Conservation (phyloP, 2,329 filamentous ascomycete species). For the Nemania serpens region DNA sequence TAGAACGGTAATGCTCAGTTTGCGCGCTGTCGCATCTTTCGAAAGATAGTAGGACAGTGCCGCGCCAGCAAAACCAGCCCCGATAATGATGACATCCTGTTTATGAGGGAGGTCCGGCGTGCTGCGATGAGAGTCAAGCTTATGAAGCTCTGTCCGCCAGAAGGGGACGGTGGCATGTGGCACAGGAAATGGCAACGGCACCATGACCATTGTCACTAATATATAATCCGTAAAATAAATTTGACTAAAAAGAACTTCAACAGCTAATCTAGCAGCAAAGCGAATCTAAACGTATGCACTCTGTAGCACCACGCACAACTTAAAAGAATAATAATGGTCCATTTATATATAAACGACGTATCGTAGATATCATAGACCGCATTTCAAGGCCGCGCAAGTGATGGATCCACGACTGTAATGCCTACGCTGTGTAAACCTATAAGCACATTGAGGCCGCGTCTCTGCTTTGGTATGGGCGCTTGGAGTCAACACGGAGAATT, state of each 20-base stretch:
- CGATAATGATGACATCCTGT: slow-evolving; percentile 56
- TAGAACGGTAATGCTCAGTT: slow-evolving; percentile 34
- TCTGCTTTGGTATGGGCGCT: too few relatives aligned
- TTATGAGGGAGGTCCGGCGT: slow-evolving; percentile 52
- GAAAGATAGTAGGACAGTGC: slow-evolving; percentile 52
- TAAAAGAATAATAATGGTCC: background rate
- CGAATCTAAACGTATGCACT: too few relatives aligned
- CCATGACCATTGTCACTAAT: background rate
- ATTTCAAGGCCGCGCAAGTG: background rate
- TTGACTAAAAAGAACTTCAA: background rate
- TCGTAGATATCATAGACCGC: background rate
- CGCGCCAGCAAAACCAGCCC: slow-evolving; percentile 58
- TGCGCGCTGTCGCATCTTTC: slow-evolving; percentile 40
- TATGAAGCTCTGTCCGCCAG: slow-evolving; percentile 59
- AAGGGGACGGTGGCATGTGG: slow-evolving; percentile 50
- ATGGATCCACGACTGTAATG: too few relatives aligned
- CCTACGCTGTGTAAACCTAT: too few relatives aligned
- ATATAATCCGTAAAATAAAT: background rate
- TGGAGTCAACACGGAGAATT: too few relatives aligned
- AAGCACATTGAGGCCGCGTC: too few relatives aligned
- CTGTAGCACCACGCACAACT: too few relatives aligned
- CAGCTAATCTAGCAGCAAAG: too few relatives aligned
- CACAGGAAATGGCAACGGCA: slow-evolving; percentile 27
- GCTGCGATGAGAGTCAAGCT: slow-evolving; percentile 55
- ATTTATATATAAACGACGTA: background rate